Evolutionary conservation across 352 stramenopile genomes (phyloP).

Genomic region (Pythium aristosporum): DNA sequence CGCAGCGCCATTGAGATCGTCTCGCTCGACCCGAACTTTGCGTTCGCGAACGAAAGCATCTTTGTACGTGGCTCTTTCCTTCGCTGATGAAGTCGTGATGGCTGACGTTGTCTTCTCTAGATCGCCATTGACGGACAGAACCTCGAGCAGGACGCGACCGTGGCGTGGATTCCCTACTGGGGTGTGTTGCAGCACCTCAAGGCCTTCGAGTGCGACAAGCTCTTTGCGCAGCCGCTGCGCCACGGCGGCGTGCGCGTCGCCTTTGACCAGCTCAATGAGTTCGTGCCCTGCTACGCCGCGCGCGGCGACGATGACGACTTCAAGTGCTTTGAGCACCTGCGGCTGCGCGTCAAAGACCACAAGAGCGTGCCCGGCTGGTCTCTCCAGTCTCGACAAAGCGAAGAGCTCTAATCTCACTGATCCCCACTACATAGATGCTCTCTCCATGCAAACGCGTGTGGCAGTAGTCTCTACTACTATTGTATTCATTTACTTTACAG

Average conservation of each 20-base stretch:
- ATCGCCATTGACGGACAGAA: conserved; percentile 82
- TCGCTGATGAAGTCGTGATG: background rate
- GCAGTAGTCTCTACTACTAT: background rate
- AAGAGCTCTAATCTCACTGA: conserved; percentile 16
- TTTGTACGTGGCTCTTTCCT: conserved; percentile 45
- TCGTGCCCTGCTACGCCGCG: conserved; percentile 65
- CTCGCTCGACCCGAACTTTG: conserved; percentile 70
- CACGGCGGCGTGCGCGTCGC: conserved; percentile 71
- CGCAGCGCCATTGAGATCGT: conserved; percentile 59
- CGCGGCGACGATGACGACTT: conserved; percentile 30
- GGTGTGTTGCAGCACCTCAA: conserved; percentile 50
- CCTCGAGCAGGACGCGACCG: conserved; percentile 59
- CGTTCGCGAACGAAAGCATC: conserved; percentile 81
- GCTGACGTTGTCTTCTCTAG: conserved; percentile 28
- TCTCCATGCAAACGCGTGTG: background rate
- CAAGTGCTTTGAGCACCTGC: conserved; percentile 73
- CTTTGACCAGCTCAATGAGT: conserved; percentile 75
- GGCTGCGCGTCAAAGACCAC: conserved; percentile 80
- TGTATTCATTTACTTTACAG: conserved; percentile 15
- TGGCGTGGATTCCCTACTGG: conserved; percentile 80
- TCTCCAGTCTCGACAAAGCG: conserved; percentile 29
- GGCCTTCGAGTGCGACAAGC: conserved; percentile 40
- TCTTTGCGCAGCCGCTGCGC: conserved; percentile 53
- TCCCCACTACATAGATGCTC: conserved; percentile 3
- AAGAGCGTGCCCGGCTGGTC: conserved; percentile 83